Percentiles rank a stretch among this genome's conserved stretches.
These are phyloP conservation scores for Lumnitzera littorea DNA, from an alignment of 345 rosid genomes.

Conservation along the genomic window DNA sequence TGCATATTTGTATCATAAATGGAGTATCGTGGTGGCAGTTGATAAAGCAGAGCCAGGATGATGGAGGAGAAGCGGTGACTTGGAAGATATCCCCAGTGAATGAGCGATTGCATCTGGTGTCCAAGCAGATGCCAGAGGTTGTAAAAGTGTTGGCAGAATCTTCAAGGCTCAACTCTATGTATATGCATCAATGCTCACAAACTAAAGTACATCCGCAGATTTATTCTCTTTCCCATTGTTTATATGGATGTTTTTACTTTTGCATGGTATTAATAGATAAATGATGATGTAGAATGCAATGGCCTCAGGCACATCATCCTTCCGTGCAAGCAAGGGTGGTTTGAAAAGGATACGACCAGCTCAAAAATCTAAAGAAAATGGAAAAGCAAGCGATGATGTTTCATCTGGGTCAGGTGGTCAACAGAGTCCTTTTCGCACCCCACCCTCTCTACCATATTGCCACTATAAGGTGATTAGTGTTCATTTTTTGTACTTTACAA, in stretches of 20 bases:
- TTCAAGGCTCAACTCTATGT: constrained; percentile 33
- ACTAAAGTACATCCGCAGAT: constrained; percentile 32
- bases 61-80: constrained; percentile 69
- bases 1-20: too few relatives aligned
- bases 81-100: constrained; percentile 97
- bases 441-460: constrained; percentile 65
- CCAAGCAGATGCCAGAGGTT: constrained; percentile 52
- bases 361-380: constrained; percentile 24
- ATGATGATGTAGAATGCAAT: constrained; percentile 8
- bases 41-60: constrained; percentile 93
- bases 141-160: constrained; percentile 43
- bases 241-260: not conserved
- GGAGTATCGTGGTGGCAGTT: constrained; percentile 26
- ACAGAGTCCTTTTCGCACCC: constrained; percentile 88
- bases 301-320: constrained; percentile 24
- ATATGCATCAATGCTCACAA: constrained; percentile 47
- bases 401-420: constrained; percentile 20
- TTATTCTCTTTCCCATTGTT: constrained; percentile 4
- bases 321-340: constrained; percentile 27
- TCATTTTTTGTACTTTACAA: not conserved
- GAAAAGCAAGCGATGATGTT: constrained; percentile 9
- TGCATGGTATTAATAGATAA: not conserved
- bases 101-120: constrained; percentile 62
- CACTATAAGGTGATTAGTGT: constrained; percentile 45
- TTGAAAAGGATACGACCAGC: constrained; percentile 36